Conservation (phyloP, 768 basidiomycete genomes). For the Mycena leptocephala region DNA sequence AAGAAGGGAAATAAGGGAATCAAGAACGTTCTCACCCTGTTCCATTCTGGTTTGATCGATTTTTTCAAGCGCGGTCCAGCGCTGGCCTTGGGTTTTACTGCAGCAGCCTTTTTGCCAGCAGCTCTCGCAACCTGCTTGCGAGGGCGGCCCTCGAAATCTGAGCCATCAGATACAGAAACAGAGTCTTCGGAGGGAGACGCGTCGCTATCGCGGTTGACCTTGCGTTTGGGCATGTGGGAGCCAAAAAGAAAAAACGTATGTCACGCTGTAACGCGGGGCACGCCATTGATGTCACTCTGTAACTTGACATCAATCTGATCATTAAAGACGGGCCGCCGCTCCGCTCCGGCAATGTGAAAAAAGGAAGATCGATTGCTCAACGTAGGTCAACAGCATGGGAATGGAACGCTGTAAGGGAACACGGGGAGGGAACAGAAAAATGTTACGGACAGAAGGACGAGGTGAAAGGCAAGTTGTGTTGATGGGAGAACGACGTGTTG, state of each 20-base stretch:
- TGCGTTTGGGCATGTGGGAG: slow-evolving; percentile 16
- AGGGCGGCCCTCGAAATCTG: slow-evolving; percentile 9
- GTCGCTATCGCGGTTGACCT: slow-evolving; percentile 11
- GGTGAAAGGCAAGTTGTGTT: no score
- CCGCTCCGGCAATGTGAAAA: no score
- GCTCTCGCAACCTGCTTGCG: slow-evolving; percentile 10
- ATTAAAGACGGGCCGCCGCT: no score
- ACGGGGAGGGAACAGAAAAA: no score
- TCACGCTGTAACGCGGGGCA: background rate
- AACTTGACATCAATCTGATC: no score
- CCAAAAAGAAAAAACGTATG: background rate
- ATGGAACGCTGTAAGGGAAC: no score
- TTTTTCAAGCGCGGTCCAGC: slow-evolving; percentile 21
- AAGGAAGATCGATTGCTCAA: no score
- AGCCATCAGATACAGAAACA: slow-evolving; percentile 11
- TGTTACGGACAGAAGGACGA: no score
- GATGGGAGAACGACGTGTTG: no score
- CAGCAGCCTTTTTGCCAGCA: slow-evolving; percentile 15
- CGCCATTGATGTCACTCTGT: background rate
- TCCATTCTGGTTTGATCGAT: slow-evolving; percentile 20
- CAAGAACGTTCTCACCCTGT: slow-evolving; percentile 13
- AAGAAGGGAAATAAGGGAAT: slow-evolving; percentile 1
- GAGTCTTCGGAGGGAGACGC: slow-evolving; percentile 18
- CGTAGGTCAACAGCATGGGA: no score
- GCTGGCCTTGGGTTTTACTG: slow-evolving; percentile 15